phyloP scores from a whole-genome alignment of 2,329 filamentous ascomycete genomes.

The Magnaporthiopsis rhizophila region DNA sequence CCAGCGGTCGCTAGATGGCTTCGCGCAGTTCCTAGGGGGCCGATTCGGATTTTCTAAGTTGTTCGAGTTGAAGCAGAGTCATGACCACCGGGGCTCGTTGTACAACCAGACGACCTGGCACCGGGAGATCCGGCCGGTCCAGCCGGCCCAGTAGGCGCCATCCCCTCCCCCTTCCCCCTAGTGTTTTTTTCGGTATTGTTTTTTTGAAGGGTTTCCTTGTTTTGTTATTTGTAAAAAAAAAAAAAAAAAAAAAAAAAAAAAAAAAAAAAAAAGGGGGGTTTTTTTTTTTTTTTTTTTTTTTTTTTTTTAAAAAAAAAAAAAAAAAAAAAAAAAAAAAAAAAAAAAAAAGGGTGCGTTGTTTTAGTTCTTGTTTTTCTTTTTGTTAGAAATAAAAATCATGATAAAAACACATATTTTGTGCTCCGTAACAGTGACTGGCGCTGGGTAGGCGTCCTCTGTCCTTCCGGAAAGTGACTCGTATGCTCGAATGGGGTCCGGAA shows the following conservation, averaged over 20 bases:
- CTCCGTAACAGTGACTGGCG: too few relatives aligned
- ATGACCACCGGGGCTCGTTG: neutral
- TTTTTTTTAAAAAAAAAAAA: neutral
- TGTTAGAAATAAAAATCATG: too few relatives aligned
- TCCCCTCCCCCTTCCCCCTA: too few relatives aligned
- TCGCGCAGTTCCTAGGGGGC: conserved; percentile 8
- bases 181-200: neutral
- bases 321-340: too few relatives aligned
- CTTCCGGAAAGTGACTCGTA: too few relatives aligned
- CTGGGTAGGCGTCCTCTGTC: too few relatives aligned
- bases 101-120: neutral
- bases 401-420: too few relatives aligned
- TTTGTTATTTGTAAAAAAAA: too few relatives aligned
- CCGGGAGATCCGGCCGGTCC: neutral
- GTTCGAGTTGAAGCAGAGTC: neutral
- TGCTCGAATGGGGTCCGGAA: too few relatives aligned
- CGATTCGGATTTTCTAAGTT: conserved; percentile 14
- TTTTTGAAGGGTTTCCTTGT: neutral
- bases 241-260: too few relatives aligned
- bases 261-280: neutral
- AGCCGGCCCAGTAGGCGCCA: neutral
- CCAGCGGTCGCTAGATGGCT: conserved; percentile 11
- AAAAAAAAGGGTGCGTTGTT: too few relatives aligned
- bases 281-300: neutral
- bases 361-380: neutral